Conservation (phyloP, 768 basidiomycete species). For the Leccinum incarnatum region DNA sequence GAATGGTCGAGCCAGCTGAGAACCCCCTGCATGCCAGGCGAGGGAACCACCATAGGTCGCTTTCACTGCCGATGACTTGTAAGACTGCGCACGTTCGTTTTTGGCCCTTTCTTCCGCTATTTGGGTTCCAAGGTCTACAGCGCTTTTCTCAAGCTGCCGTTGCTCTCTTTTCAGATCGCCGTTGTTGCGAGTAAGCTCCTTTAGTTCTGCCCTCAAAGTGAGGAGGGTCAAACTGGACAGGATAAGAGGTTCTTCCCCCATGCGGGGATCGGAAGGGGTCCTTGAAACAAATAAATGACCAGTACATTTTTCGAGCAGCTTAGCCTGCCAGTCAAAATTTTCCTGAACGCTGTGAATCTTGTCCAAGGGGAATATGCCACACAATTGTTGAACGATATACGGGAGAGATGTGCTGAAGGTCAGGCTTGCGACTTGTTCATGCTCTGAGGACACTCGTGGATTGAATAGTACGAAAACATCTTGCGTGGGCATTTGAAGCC, state of each 20-base stretch:
- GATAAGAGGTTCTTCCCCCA: constrained; percentile 36
- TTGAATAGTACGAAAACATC: constrained; percentile 59
- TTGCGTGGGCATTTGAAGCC: constrained; percentile 19
- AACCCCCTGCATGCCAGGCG: neutral
- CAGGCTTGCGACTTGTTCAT: constrained; percentile 52
- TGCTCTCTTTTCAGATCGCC: constrained; percentile 18
- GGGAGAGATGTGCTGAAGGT: constrained; percentile 46
- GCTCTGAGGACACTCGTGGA: constrained; percentile 50
- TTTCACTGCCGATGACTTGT: neutral
- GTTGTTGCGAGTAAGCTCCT: constrained; percentile 36
- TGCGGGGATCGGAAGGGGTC: constrained; percentile 11
- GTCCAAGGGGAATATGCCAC: constrained; percentile 44
- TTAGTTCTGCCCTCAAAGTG: constrained; percentile 38
- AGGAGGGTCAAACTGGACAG: constrained; percentile 51
- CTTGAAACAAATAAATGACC: constrained; percentile 51
- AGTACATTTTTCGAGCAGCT: constrained; percentile 51
- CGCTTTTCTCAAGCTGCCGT: constrained; percentile 28
- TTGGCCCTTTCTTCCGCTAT: constrained; percentile 14
- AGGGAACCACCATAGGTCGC: neutral
- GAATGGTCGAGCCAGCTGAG: neutral
- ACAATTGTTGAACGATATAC: constrained; percentile 40
- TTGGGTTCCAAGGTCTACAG: constrained; percentile 10
- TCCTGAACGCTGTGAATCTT: constrained; percentile 33
- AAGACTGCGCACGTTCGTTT: neutral
- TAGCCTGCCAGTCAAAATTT: constrained; percentile 52